Base-by-base conservation (phyloP, 2,329 filamentous ascomycete species). In the Daldinia sp. region DNA sequence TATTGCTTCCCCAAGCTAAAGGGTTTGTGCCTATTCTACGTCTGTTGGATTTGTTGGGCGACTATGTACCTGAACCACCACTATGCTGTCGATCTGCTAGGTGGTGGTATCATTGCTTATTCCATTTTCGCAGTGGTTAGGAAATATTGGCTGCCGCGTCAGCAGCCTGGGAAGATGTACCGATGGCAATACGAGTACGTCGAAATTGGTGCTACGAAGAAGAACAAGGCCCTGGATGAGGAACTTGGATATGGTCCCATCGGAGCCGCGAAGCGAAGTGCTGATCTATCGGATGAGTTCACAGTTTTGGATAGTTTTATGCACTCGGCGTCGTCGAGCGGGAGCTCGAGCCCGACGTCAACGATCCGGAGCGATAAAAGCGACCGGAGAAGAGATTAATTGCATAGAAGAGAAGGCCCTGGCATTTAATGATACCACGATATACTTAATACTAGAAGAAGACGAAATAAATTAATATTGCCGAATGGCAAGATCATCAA, bases 41-140 rank as follows among this genome's bases (percentile, higher is more conserved):
- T 91, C 43, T 85, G 91, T 75, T 97, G 94, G 94, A 89, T 97
- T 72, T 97, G 93, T 92, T 98, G 94, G 93, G 91, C 94, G 10
- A 98, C 94, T 70, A 97, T 98, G 93, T 97, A 98, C 75, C 86
- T 98, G 53, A 96, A 92, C 73, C 94, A 98, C 79, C 94, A 98
- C 80, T 98, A 98, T 76, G 94, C 94, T 29, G 91, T 98, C 37
- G 94, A 98, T 77, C 83, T 98, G 51, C 92, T 97, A 23, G 92
- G 87, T 32, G 94, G 94, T 70, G 93, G 90, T 75, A 82, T 97
- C 63, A 82, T 93, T 62, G 90, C 93, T 21, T 89, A 89, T 10
- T 82, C 90, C 51, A 88, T 90, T 61, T 98, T 92, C 82, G 96
- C 94, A 79, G 87, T 93, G 64, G 87, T 91, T 58, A 91, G 92